Base-by-base conservation (phyloP, 805 yeast genomes). In the Barnettozyma siamensis region DNA sequence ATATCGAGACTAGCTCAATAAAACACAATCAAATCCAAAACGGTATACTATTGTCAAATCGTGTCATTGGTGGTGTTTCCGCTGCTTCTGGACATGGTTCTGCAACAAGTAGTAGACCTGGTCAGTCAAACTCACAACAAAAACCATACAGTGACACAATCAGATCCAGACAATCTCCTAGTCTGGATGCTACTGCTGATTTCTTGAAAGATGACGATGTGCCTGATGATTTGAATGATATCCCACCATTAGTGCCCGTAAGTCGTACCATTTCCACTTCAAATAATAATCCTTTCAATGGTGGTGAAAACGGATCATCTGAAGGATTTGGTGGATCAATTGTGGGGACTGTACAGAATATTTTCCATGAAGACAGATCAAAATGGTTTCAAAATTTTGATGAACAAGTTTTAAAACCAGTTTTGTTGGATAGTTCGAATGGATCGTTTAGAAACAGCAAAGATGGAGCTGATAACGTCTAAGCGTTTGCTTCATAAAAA, bases 361-460 rank as follows among this genome's bases (percentile, higher is more conserved):
- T 60, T 11, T 55, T 73, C 26, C 67, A 69, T 1, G 91, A 83
- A 47, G 89, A 84, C 49, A 85, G 80, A 46, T 84, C 89, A 10
- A 80, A 76, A 58, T 91, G 99, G 98, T 93, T 93, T 61, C 83
- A 87, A 17, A 83, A 78, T 52, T 87, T 93, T 57, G 99, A 93
- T 59, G 96, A 93, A 53, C 87, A 87, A 58, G 93, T 93, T 18
- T 70, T 93, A 53, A 89, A 89, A 60, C 97, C 97, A 1, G 96
- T 88, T 0, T 72, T 91, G 40, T 71, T 89, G 44, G 98, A 91
- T 53, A 69, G 67, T 45, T 46, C 54, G 10, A 40, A 37, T 28
- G 36, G 39, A 21, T 21, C 24, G 5, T 38, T 46, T 3, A 50
- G 50, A 35, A 48, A 38, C 39, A 42, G 50, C 17, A 49, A 38